A percentile compares a stretch with the other conserved stretches of the same genome.
Evolutionary conservation across 495 filamentous ascomycete species (phyloP).

Genomic region (Symbiotaphrina buchneri): DNA sequence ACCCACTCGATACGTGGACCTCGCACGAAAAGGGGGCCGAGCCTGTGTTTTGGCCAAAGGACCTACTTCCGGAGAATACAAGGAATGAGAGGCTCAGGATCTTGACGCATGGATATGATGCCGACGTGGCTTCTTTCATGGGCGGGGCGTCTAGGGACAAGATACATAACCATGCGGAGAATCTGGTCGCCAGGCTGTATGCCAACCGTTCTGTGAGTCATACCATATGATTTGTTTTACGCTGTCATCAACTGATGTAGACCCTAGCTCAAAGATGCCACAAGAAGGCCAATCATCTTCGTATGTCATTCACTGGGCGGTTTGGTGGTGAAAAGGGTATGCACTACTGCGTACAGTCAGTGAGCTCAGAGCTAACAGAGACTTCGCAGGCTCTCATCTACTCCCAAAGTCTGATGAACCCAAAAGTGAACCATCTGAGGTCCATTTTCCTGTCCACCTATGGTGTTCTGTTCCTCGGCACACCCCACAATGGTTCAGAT

Average conservation of each 20-base stretch:
- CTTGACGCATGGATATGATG: conserved; percentile 70
- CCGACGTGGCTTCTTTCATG: conserved; percentile 38
- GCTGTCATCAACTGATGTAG: conserved; percentile 11
- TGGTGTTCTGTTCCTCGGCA: conserved; percentile 68
- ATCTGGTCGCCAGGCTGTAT: conserved; percentile 35
- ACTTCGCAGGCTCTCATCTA: conserved; percentile 31
- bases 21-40: no score
- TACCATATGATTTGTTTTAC: conserved; percentile 12
- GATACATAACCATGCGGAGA: conserved; percentile 67
- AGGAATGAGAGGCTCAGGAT: conserved; percentile 38
- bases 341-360: neutral
- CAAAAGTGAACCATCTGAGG: conserved; percentile 47
- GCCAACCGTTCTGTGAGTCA: conserved; percentile 33
- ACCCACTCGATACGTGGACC: conserved; percentile 57
- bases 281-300: conserved; percentile 56
- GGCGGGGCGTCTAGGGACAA: conserved; percentile 38
- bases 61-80: conserved; percentile 45
- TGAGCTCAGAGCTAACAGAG: neutral
- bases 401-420: conserved; percentile 36
- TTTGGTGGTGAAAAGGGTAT: conserved; percentile 51
- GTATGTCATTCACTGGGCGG: conserved; percentile 71
- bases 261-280: conserved; percentile 25
- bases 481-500: conserved; percentile 65
- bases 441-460: conserved; percentile 70
- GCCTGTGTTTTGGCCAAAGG: conserved; percentile 47